phyloP scores from a whole-genome alignment of 345 rosid genomes.

The Aethionema arabicum region DNA sequence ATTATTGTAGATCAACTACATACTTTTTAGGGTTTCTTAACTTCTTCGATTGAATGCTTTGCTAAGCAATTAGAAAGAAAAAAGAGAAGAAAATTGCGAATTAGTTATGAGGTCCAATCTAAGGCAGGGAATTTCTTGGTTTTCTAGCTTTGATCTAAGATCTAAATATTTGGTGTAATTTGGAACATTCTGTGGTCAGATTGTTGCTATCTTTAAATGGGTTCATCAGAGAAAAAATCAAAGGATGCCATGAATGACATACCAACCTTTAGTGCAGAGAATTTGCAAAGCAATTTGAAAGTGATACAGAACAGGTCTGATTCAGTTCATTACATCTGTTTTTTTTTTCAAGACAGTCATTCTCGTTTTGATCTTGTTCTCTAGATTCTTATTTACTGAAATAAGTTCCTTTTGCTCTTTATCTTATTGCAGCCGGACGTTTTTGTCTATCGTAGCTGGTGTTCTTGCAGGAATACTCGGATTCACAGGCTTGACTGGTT shows the following conservation, averaged over 20 bases:
- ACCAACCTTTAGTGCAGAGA: constrained; percentile 68
- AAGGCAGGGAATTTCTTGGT: background rate
- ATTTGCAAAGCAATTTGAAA: constrained; percentile 91
- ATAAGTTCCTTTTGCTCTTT: background rate
- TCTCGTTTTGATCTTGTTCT: constrained; percentile 7
- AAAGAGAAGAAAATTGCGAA: no score
- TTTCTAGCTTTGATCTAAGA: background rate
- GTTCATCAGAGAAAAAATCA: constrained; percentile 62
- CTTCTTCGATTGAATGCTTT: no score
- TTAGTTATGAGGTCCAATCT: no score
- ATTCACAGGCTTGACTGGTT: constrained; percentile 79
- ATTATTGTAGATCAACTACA: background rate
- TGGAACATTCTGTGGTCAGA: constrained; percentile 11
- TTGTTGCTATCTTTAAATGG: constrained; percentile 47
- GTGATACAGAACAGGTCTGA: constrained; percentile 82
- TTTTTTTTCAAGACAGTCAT: background rate
- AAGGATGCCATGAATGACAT: constrained; percentile 56
- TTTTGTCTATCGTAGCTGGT: constrained; percentile 87
- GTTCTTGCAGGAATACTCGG: constrained; percentile 90
- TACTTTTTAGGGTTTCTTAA: background rate
- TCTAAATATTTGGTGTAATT: constrained; percentile 6
- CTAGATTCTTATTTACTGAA: background rate
- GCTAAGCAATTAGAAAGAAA: no score
- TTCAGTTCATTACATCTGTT: constrained; percentile 3
- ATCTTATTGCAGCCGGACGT: constrained; percentile 75